A percentile compares a stretch with the other conserved stretches of the same genome.
Conservation (phyloP, 2,329 filamentous ascomycete species). For the Chaetothyriales sp. region DNA sequence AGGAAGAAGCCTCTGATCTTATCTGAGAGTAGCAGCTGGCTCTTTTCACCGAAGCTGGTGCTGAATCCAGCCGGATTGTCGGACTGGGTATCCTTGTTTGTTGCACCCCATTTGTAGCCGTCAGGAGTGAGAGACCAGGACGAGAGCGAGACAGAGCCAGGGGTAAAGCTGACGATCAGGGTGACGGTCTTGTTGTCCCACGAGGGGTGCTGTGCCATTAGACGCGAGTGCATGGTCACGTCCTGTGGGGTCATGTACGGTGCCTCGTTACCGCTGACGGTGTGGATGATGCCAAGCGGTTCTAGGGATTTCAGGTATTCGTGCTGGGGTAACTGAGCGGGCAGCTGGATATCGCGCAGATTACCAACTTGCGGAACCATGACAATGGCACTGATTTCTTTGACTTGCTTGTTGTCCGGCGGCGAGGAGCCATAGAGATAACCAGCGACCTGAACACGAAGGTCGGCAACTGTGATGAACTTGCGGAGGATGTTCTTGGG, state of each 20-base stretch:
- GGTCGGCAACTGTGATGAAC: conserved; percentile 93
- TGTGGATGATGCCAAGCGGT: conserved; percentile 89
- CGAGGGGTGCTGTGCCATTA: conserved; percentile 66
- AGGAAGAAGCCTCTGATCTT: conserved; percentile 93
- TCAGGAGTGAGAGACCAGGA: conserved; percentile 85
- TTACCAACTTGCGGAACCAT: conserved; percentile 96
- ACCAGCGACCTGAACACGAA: conserved; percentile 89
- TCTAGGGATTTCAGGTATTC: conserved; percentile 78
- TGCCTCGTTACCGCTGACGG: conserved; percentile 82
- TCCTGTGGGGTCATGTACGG: conserved; percentile 93
- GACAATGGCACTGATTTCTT: conserved; percentile 91
- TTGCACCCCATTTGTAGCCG: conserved; percentile 92
- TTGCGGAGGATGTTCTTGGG: conserved; percentile 97
- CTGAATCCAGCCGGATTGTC: conserved; percentile 92
- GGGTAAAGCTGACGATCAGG: conserved; percentile 91
- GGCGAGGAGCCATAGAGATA: conserved; percentile 91
- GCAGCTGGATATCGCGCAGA: conserved; percentile 79
- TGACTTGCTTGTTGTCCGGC: conserved; percentile 88
- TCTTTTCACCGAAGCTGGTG: conserved; percentile 86
- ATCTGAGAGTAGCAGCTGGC: conserved; percentile 82
- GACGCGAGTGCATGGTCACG: conserved; percentile 81
- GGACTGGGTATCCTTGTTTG: conserved; percentile 84
- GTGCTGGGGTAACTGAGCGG: conserved; percentile 79
- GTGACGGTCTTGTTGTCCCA: conserved; percentile 90
- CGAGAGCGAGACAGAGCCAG: conserved; percentile 84